Percentiles rank a stretch among this genome's conserved stretches.
These are phyloP conservation scores for Debaryomyces prosopidis DNA, from an alignment of 805 yeast species.

Conservation along the genomic window DNA sequence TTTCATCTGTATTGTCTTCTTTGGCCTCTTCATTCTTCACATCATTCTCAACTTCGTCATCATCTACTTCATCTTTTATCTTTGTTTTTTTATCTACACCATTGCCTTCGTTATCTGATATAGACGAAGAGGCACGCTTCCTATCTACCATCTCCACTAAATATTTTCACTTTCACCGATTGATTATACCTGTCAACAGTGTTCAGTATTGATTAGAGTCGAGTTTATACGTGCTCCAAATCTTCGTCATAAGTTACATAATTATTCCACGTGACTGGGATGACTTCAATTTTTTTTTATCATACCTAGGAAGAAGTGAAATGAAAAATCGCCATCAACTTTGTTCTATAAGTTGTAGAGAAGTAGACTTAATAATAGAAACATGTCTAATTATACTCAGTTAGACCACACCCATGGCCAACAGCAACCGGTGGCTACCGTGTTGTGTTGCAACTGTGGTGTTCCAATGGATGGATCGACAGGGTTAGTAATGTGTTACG, in stretches of 20 bases:
- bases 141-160: conserved; percentile 30
- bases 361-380: background rate
- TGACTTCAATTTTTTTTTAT: background rate
- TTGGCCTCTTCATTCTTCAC: conserved; percentile 24
- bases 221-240: background rate
- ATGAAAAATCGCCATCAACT: background rate
- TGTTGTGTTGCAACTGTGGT: conserved; percentile 97
- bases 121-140: conserved; percentile 26
- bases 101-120: conserved; percentile 28
- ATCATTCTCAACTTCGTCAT: conserved; percentile 25
- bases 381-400: conserved; percentile 51
- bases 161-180: background rate
- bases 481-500: conserved; percentile 94
- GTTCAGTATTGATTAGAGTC: too few relatives aligned
- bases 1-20: conserved; percentile 9
- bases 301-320: background rate
- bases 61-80: conserved; percentile 13
- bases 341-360: background rate
- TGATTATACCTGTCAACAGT: background rate
- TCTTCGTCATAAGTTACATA: background rate
- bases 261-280: background rate
- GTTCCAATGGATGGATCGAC: conserved; percentile 95
- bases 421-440: conserved; percentile 61
- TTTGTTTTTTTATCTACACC: conserved; percentile 18
- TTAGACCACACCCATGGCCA: conserved; percentile 33